phyloP scores from a whole-genome alignment of 1,284 basidiomycete species.

The Termitomyces sp. region DNA sequence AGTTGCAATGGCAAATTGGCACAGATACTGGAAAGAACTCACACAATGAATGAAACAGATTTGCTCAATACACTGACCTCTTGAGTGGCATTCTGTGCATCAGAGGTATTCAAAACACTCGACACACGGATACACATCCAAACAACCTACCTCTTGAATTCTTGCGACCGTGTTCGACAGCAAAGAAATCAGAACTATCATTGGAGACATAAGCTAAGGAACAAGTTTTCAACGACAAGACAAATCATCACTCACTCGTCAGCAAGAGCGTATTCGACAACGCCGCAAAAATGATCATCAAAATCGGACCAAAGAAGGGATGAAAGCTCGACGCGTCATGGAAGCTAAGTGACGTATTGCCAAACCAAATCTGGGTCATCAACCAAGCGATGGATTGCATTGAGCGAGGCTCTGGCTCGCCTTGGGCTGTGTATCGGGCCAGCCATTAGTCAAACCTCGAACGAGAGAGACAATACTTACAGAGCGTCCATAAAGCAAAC shows the following conservation, averaged over 20 bases:
- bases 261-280: constrained; percentile 75
- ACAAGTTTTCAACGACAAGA: too few species aligned
- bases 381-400: constrained; percentile 73
- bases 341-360: constrained; percentile 72
- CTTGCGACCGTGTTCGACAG: constrained; percentile 80
- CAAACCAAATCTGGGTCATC: constrained; percentile 83
- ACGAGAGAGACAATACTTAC: constrained; percentile 26
- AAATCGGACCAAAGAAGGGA: constrained; percentile 77
- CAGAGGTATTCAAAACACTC: constrained; percentile 5
- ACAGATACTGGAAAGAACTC: constrained; percentile 59
- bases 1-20: constrained; percentile 82
- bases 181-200: constrained; percentile 78
- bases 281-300: constrained; percentile 84
- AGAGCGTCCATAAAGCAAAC: constrained; percentile 79
- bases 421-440: constrained; percentile 6
- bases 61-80: constrained; percentile 45
- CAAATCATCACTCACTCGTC: constrained; percentile 51
- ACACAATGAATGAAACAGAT: background rate
- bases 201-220: background rate
- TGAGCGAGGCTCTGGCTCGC: constrained; percentile 18
- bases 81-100: constrained; percentile 67
- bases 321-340: constrained; percentile 72
- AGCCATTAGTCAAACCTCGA: constrained; percentile 9
- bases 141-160: constrained; percentile 63
- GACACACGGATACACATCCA: constrained; percentile 2